Base-by-base conservation (phyloP, 305 asterid species). In the Fraxinus nigra region DNA sequence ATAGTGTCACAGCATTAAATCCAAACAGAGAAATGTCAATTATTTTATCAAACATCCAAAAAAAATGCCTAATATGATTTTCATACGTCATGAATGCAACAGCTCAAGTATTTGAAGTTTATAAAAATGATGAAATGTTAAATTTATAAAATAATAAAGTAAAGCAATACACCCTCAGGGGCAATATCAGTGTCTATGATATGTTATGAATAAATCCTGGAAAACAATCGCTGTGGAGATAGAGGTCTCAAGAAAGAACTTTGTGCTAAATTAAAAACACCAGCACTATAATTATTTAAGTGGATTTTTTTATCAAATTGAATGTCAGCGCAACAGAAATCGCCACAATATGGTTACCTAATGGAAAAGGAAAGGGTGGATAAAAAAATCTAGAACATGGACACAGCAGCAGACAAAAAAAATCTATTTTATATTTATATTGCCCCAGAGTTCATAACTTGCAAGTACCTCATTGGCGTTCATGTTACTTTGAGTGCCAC, bases 401-500 rank as follows among this genome's bases (percentile, higher is more conserved):
- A 35, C 72, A 78, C 69, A 77, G 46, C 20, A 67, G 59, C 1
- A 72, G 77, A 46, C n/a, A 14, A 69, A 69, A 69, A 32, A 11
- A 72, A 16, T 22, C 18, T 16, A 70, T 33, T 11, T 70, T 70
- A 72, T 72, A 72, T 16, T 33, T 5, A 43, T 10, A 79, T 63
- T 75, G 61, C 72, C 34, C 76, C 72, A 65, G 37, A 80, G 34
- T 56, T 63, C 73, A 72, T 43, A 82, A 69, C 80, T 34, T 61
- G 80, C 79, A 24, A 75, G 56, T 80, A 96, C 99, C 98, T 96
- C 98, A 79, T 96, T 96, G 84, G 99, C 99, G 77, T 96, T 96
- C 99, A 96, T 96, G 88, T 96, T 96, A 85, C 97, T 96, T 87
- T 96, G 99, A 78, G 99, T 96, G 56, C 98, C 99, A 82, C 99